These are phyloP conservation scores for Mortierella sp. DNA, from an alignment of 371 early-diverging fungal species.

Conservation along the genomic window DNA sequence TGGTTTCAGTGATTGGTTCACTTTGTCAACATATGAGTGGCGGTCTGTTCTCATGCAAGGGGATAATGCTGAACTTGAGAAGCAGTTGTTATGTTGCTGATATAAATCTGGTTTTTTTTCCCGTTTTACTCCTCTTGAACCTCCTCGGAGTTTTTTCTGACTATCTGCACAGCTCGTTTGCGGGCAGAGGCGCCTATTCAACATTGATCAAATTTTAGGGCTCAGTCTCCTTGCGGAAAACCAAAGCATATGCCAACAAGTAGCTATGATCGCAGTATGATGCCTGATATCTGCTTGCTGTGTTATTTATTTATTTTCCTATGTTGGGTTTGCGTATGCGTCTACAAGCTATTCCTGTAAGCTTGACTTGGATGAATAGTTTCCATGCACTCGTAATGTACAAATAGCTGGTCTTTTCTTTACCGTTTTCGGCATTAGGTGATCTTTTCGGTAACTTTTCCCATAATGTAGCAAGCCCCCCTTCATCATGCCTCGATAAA, in stretches of 20 bases:
- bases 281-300: no score
- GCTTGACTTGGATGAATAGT: not conserved
- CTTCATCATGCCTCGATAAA: not conserved
- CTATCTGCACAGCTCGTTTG: not conserved
- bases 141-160: slow-evolving; percentile 2
- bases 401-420: not conserved
- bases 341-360: no score
- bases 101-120: not conserved
- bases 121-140: not conserved
- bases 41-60: not conserved
- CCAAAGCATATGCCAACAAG: not conserved
- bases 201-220: not conserved
- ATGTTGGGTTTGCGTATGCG: no score
- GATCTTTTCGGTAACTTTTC: no score
- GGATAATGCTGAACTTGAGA: not conserved
- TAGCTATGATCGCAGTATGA: no score
- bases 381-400: no score
- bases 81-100: no score
- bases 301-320: no score
- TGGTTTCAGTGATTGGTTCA: not conserved
- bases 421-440: not conserved
- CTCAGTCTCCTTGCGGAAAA: not conserved
- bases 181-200: not conserved
- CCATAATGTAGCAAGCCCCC: not conserved
- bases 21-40: not conserved